Conservation (phyloP, 108 stramenopile species). For the Pseudonitzschia multiseries region DNA sequence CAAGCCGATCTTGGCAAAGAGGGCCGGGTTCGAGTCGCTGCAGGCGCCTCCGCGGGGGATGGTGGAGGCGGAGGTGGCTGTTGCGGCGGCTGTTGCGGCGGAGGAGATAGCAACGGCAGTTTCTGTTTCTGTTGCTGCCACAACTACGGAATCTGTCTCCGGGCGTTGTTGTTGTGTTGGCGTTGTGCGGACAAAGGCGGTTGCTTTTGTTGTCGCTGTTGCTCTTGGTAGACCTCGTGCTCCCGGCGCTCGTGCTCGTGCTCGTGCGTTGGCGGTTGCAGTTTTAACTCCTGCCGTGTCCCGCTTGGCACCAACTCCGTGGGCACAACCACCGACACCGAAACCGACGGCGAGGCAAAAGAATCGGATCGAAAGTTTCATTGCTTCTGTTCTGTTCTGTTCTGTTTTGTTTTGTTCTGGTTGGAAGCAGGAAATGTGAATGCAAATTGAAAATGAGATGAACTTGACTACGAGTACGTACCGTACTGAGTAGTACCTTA, state of each 20-base stretch:
- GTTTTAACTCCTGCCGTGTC: neutral
- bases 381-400: neutral
- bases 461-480: no score
- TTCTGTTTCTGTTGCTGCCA: no score
- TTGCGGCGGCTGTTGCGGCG: neutral
- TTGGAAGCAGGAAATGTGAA: no score
- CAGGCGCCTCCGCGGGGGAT: constrained; percentile 15
- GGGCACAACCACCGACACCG: no score
- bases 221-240: no score
- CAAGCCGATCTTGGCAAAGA: constrained; percentile 23
- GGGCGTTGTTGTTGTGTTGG: no score
- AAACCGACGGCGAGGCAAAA: neutral
- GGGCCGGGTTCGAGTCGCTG: constrained; percentile 12
- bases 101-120: no score
- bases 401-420: no score
- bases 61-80: neutral
- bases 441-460: no score
- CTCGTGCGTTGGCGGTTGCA: neutral
- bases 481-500: no score
- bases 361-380: constrained; percentile 2
- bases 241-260: no score
- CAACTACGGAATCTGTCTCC: no score
- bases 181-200: neutral
- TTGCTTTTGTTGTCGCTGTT: neutral
- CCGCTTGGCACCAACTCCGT: neutral